Evolutionary conservation across 495 filamentous ascomycete genomes (phyloP), one percentile per base, ranked within the genome.

Genomic region (Aspergillus steynii): DNA sequence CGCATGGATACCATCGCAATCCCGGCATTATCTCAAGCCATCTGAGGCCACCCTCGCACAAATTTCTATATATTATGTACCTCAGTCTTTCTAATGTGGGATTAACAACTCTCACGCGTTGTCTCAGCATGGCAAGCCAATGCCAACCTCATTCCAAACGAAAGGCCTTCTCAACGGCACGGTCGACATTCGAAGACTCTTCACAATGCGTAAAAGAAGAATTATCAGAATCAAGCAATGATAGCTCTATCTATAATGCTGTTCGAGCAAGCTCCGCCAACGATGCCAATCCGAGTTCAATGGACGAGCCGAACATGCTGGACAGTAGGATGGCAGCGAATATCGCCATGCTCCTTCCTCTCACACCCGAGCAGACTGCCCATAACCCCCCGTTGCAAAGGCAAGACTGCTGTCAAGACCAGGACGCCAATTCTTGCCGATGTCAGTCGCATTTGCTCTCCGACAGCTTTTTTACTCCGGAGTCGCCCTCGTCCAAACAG

Each of bases 161-260:
- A 42, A 42, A 42, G 37, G 9, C 37, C 53, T 4, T 29, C 37
- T 15, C 27, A 28, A 7, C 34, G 14, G 25, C 46, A 6, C 34
- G 34, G 37, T 14, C 37, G 9, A 42, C 9, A 12, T 42, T 42
- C 12, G 9, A 42, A 14, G 37, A 29, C 5, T 28, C 53, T 47
- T 31, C 37, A 15, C 25, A 20, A 2, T 26, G 20, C 37, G 6
- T n/a, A 27, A 29, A 29, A 28, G 34, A 55, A 27, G 25, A 8
- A 0, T 71, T 73, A 49, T 70, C 68, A 47, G 62, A 61, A 37
- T 72, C 69, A 10, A 81, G 77, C 57, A 70, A 75, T 32, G 78
- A 80, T 52, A 70, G 63, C 51, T 75, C 69, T 5, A 77, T 82
- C 12, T 82, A 71, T 61, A 76, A 81, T 67, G 81, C 81, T 5